A percentile compares a stretch with the other conserved stretches of the same genome.
These are phyloP conservation scores for Symbiodinium natans DNA, from an alignment of 73 alveolate species.

Conservation along the genomic window DNA sequence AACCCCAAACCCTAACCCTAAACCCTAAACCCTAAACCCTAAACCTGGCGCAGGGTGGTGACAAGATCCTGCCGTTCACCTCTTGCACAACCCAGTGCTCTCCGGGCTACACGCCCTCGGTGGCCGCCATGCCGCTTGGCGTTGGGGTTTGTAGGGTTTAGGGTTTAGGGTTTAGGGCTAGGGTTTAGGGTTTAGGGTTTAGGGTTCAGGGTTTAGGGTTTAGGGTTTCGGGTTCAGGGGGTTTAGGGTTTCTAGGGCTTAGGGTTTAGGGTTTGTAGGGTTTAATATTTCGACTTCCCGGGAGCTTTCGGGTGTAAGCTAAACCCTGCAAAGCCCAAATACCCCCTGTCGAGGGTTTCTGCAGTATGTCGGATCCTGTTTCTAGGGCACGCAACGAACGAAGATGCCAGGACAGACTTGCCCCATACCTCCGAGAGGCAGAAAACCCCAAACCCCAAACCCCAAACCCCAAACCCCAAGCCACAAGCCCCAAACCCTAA, in stretches of 20 bases:
- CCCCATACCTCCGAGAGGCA: no score
- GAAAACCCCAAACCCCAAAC: not conserved
- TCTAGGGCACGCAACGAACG: no score
- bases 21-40: no score
- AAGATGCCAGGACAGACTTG: no score
- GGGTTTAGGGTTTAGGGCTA: not conserved
- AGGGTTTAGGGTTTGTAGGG: not conserved
- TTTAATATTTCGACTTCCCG: no score
- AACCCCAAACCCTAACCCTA: no score
- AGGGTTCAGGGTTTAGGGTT: not conserved
- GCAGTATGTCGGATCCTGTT: no score
- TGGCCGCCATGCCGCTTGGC: constrained; percentile 35
- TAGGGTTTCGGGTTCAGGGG: not conserved
- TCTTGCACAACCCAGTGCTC: constrained; percentile 70
- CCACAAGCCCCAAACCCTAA: not conserved
- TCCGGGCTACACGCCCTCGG: constrained; percentile 66
- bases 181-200: not conserved
- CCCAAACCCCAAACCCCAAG: not conserved
- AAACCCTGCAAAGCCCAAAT: no score
- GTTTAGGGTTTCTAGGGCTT: not conserved
- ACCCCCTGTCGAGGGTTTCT: no score
- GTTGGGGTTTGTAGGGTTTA: not conserved
- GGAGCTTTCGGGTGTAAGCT: no score
- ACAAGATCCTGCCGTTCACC: constrained; percentile 71
- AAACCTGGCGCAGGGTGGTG: constrained; percentile 6